Evolutionary conservation across 73 alveolate genomes (phyloP), one percentile per base, ranked within the genome.

Genomic region (Paramecium primaurelia): DNA sequence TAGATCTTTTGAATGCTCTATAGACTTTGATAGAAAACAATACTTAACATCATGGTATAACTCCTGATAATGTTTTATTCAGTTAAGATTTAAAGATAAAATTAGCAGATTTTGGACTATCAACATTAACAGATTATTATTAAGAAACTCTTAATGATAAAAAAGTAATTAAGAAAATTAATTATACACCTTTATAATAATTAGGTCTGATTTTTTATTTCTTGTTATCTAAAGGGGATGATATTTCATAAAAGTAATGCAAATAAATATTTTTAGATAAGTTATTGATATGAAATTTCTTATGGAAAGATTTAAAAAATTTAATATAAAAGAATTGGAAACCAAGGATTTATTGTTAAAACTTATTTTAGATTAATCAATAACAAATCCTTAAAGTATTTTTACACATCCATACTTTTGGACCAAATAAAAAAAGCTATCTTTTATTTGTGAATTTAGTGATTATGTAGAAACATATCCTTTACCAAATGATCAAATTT

Each of bases 1-100:
- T 83, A 87, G 95, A 97, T 85, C 84, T 95, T 25, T 75, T 96
- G 59, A 68, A 77, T 45, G 99, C 98, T 7, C 64, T 97, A 59
- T 26, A 69, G 28, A 95, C 92, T 87, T 89, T 97, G 28, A 97
- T 97, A 86, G 94, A 96, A 8, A 69, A 86, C 22, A 92, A 93
- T 37, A 94, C 97, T 4, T 95, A 97, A 34, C 99, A 97, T 93
- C 73, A 99, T 64, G 99, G 97, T 92, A 92, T 97, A 71, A 97
- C 96, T 75, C 99, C 99, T 11, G 92, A 88, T 64, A 97, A 97
- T 92, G 93, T 97, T 16, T 92, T 97, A 22, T 88, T 97, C 92
- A 95, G 93, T 37, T 95, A 93, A 83, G 93, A 94, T 58, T 86
- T 89, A 40, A 51, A 88, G 25, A 95, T 94, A 38, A 97, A 97